A percentile compares a stretch with the other conserved stretches of the same genome.
Evolutionary conservation across 768 basidiomycete species (phyloP).

Genomic region (Russula lepida): DNA sequence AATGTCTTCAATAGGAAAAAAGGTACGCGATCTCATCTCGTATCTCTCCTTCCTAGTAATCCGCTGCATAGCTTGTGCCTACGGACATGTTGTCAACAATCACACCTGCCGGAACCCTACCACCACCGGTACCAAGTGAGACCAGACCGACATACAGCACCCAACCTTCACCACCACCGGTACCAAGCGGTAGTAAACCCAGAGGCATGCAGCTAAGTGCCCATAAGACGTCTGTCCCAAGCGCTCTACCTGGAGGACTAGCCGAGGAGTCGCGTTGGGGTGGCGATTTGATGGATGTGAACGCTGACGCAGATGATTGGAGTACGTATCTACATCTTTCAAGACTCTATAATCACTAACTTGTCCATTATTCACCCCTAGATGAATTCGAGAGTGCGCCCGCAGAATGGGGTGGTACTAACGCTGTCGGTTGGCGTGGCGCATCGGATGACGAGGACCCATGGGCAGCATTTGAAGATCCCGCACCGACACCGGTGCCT

Average conservation of each 20-base stretch:
- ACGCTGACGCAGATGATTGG: slow-evolving; percentile 93
- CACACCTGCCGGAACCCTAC: not conserved
- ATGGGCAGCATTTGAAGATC: slow-evolving; percentile 20
- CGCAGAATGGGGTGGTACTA: slow-evolving; percentile 21
- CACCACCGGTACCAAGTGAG: slow-evolving; percentile 15
- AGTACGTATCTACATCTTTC: slow-evolving; percentile 43
- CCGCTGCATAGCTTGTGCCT: slow-evolving; percentile 2
- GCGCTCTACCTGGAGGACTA: slow-evolving; percentile 43
- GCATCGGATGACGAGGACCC: slow-evolving; percentile 18
- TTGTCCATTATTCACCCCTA: not conserved
- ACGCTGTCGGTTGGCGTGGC: slow-evolving; percentile 24
- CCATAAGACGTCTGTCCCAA: slow-evolving; percentile 35
- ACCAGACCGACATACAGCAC: slow-evolving; percentile 1
- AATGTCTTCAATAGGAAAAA: slow-evolving; percentile 80
- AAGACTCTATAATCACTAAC: slow-evolving; percentile 1
- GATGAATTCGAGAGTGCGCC: slow-evolving; percentile 30
- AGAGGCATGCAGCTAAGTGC: slow-evolving; percentile 68
- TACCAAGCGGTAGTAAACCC: slow-evolving; percentile 30
- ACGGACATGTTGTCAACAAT: slow-evolving; percentile 8
- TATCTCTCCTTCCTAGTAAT: not conserved
- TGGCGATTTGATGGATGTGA: slow-evolving; percentile 85
- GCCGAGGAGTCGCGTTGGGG: slow-evolving; percentile 49
- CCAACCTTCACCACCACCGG: not conserved
- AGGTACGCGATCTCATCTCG: slow-evolving; percentile 35
- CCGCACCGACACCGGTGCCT: slow-evolving; percentile 3